phyloP scores from a whole-genome alignment of 2,329 filamentous ascomycete genomes.

The Neopestalotiopsis sp. region DNA sequence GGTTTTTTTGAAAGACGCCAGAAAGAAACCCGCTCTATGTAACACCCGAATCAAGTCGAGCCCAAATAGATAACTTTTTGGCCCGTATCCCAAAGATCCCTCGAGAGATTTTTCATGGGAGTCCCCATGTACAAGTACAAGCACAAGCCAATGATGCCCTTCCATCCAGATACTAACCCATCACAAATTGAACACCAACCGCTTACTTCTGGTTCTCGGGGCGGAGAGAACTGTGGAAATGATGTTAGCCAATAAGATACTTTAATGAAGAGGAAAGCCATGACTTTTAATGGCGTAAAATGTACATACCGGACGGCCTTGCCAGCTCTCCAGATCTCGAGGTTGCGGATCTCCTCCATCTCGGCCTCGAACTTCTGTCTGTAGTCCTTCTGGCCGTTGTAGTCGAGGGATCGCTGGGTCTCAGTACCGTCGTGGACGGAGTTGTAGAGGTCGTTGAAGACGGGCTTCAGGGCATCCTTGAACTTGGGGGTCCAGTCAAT shows the following conservation, averaged over 20 bases:
- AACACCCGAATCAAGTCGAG: constrained; percentile 26
- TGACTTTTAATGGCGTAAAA: background rate
- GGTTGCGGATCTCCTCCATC: constrained; percentile 96
- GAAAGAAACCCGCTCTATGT: constrained; percentile 24
- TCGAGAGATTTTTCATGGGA: constrained; percentile 29
- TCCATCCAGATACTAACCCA: constrained; percentile 21
- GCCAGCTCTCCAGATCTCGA: constrained; percentile 99
- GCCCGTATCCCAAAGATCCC: constrained; percentile 22
- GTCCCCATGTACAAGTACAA: constrained; percentile 44
- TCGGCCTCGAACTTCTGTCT: constrained; percentile 96
- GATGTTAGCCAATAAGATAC: constrained; percentile 3
- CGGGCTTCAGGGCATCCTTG: constrained; percentile 98
- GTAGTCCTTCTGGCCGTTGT: constrained; percentile 96
- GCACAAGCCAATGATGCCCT: constrained; percentile 23
- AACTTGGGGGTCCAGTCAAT: constrained; percentile 98
- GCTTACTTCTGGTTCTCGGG: constrained; percentile 84
- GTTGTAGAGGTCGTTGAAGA: constrained; percentile 98
- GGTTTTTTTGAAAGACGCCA: constrained; percentile 13
- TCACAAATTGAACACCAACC: constrained; percentile 27
- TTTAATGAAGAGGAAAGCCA: background rate
- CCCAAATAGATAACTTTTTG: constrained; percentile 18
- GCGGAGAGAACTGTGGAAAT: constrained; percentile 66
- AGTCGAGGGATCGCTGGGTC: constrained; percentile 95
- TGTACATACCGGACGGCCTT: constrained; percentile 84
- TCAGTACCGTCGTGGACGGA: constrained; percentile 89